Base-by-base conservation (phyloP, 179 eudicot genomes). In the Heliamphora ciliata region DNA sequence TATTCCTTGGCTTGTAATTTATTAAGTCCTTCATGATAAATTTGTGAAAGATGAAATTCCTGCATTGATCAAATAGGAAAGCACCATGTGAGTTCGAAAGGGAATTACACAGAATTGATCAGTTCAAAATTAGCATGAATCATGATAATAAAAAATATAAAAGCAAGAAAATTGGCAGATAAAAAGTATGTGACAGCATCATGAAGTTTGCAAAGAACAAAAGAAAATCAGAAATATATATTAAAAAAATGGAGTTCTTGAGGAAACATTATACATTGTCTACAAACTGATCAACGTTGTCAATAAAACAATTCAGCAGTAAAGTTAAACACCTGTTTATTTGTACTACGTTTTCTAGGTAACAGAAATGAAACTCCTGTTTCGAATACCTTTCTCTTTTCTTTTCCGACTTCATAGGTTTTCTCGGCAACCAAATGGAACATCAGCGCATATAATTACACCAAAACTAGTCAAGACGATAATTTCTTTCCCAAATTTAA, bases 31-130 rank as follows among this genome's bases (percentile, higher is more conserved):
- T 96, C 98, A 76, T 96, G 99, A 85, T 96, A 96, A 66, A 87
- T 89, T 89, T 96, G 97, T 18, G 98, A 92, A 51, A 96, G 90
- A 86, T 93, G 95, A 86, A 96, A 96, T 87, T 96, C 99, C 99
- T 96, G 87, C n/a, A 85, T 68, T 54, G 6, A 80, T 7, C 81
- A 86, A 69, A 83, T 56, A 48, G 50, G 31, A 56, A 66, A 44
- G 74, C 70, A 80, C 52, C 79, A 24, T 8, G 64, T 76, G 44
- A 58, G 58, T 17, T 48, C 4, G 13, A 44, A 60, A 70, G 46
- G n/a, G 17, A 64, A 54, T 11, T 10, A 46, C 44, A 40, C n/a
- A 31, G 56, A 46, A 11, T 13, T 59, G 55, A 17, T 14, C n/a
- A 61, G 11, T 4, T 17, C 18, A 55, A 68, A 52, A 31, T 79